Conservation (phyloP, 768 basidiomycete species). For the Calocera cornea region DNA sequence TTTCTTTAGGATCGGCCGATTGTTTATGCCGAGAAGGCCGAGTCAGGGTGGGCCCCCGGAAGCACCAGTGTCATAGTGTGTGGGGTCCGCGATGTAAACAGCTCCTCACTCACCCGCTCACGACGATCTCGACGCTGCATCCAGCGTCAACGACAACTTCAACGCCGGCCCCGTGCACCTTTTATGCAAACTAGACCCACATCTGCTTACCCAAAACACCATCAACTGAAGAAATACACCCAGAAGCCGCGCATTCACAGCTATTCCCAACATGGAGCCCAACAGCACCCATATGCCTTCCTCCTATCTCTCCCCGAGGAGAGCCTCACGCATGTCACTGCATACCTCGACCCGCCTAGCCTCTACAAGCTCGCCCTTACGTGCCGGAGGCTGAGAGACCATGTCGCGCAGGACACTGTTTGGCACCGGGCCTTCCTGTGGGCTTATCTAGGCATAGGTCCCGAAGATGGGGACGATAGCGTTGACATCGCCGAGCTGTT, state of each 20-base stretch:
- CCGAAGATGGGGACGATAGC: constrained; percentile 38
- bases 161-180: constrained; percentile 2
- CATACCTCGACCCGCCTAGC: constrained; percentile 51
- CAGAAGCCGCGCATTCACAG: constrained; percentile 7
- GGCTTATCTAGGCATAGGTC: constrained; percentile 51
- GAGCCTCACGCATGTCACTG: constrained; percentile 40
- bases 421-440: constrained; percentile 64
- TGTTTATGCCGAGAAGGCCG: constrained; percentile 2
- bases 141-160: constrained; percentile 4
- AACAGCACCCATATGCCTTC: neutral
- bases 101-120: neutral
- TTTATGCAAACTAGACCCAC: constrained; percentile 11
- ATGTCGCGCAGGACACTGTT: constrained; percentile 64
- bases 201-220: constrained; percentile 8
- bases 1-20: neutral
- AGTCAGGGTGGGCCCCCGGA: neutral
- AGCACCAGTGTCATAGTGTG: neutral
- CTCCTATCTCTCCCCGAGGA: neutral
- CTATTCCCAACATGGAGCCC: constrained; percentile 11
- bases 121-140: constrained; percentile 7
- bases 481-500: constrained; percentile 29
- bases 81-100: neutral
- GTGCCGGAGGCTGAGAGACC: constrained; percentile 39
- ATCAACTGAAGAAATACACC: neutral
- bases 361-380: constrained; percentile 46